Base-by-base conservation (phyloP, 768 basidiomycete species). In the Bullera alba region DNA sequence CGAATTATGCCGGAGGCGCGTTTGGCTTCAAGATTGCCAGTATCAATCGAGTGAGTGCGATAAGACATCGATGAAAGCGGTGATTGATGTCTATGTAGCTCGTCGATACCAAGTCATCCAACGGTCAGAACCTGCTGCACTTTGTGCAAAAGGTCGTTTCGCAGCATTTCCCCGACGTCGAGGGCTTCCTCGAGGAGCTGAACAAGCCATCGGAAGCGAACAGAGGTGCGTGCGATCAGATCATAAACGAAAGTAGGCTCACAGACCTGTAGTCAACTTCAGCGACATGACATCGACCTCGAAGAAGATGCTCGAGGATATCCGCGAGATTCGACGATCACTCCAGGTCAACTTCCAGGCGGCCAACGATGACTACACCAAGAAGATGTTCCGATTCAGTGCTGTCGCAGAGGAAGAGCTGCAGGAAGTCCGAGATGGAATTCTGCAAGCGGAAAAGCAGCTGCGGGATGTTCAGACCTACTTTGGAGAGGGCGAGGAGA, bases 11-110 rank as follows among this genome's bases (percentile, higher is more conserved):
- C 71, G 93, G 93, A 48, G 92, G 92, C 27, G 95, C 95, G 1
- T 93, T 87, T 61, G 93, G 93, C 52, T 99, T 99, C 80, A 83
- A 86, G 63, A 82, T 97, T 46, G 90, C 88, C 75, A 93, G 91
- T 72, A 92, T 99, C 73, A 97, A 99, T 76, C 91, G 91, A 79
- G 90, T 84, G 63, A 55, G 75, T 56, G 19, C 5, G 17, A 19
- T 17, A 42, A 14, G 22, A 8, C 12, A 25, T 27, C 14, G 17
- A 3, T 17, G 15, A 23, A 38, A 41, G 22, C 16, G 10, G 45
- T 14, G 7, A 21, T 10, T 35, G 27, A 27, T 15, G 10, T 37
- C 32, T 25, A 25, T 52, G 26, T 28, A 93, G 90, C 78, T 99
- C 46, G 93, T 95, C 32, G 95, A 99, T 67, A 99, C 93, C 4